phyloP scores from a whole-genome alignment of 768 basidiomycete genomes.

The Glaciozyma martinii region DNA sequence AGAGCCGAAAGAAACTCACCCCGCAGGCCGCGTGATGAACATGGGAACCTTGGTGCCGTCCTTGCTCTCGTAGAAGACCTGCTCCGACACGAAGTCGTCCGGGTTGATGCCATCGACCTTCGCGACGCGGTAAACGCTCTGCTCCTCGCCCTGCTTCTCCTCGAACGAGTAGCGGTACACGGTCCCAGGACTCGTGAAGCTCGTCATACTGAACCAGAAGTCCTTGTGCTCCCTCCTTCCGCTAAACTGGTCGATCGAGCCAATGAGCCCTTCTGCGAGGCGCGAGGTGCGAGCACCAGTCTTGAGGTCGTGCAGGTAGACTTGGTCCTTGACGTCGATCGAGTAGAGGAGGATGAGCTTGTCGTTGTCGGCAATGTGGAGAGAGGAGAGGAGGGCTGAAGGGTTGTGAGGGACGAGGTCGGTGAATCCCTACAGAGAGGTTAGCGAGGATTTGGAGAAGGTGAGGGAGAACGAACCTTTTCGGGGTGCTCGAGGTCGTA shows the following conservation, averaged over 20 bases:
- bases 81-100: slow-evolving; percentile 60
- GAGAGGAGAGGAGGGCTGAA: slow-evolving; percentile 52
- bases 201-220: slow-evolving; percentile 53
- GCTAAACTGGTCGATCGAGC: slow-evolving; percentile 50
- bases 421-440: slow-evolving; percentile 41
- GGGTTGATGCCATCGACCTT: slow-evolving; percentile 54
- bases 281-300: slow-evolving; percentile 50
- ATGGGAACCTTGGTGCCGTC: slow-evolving; percentile 75
- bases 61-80: slow-evolving; percentile 71
- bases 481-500: slow-evolving; percentile 18
- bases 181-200: slow-evolving; percentile 65
- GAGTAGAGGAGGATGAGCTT: slow-evolving; percentile 59
- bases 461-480: neutral
- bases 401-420: slow-evolving; percentile 64
- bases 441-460: neutral
- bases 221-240: slow-evolving; percentile 49
- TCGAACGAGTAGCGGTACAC: slow-evolving; percentile 56
- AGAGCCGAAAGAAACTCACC: slow-evolving; percentile 21
- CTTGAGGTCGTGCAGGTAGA: slow-evolving; percentile 56
- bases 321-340: slow-evolving; percentile 69
- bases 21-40: slow-evolving; percentile 72
- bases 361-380: slow-evolving; percentile 47
- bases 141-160: slow-evolving; percentile 38
- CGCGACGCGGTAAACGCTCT: slow-evolving; percentile 54
- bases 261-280: slow-evolving; percentile 59